Percentiles rank a stretch among this genome's conserved stretches.
phyloP scores from a whole-genome alignment of 768 basidiomycete genomes.

The Leccinum arenicola region DNA sequence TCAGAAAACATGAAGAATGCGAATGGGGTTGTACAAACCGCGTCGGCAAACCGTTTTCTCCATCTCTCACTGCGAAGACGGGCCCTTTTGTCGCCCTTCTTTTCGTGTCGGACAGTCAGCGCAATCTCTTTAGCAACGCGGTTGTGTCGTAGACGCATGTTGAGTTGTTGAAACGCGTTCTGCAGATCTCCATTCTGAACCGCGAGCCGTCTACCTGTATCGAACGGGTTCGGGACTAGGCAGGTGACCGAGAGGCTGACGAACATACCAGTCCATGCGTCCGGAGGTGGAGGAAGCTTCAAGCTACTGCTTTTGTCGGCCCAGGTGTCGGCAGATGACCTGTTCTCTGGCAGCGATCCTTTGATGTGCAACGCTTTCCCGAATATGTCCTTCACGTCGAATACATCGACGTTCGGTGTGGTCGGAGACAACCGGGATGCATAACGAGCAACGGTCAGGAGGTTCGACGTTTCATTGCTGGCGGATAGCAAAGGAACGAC shows the following conservation, averaged over 20 bases:
- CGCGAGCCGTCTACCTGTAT: slow-evolving; percentile 58
- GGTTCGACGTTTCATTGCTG: not conserved
- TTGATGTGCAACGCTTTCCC: slow-evolving; percentile 16
- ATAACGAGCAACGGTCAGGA: slow-evolving; percentile 7
- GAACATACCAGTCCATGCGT: slow-evolving; percentile 52
- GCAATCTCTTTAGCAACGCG: slow-evolving; percentile 50
- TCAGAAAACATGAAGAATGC: slow-evolving; percentile 10
- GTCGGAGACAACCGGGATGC: slow-evolving; percentile 7
- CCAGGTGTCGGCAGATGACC: slow-evolving; percentile 39
- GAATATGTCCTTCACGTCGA: slow-evolving; percentile 15
- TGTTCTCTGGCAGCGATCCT: slow-evolving; percentile 10
- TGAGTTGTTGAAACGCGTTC: slow-evolving; percentile 47
- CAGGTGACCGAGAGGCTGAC: not conserved
- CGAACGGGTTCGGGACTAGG: slow-evolving; percentile 5
- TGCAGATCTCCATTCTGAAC: slow-evolving; percentile 45
- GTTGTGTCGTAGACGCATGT: slow-evolving; percentile 52
- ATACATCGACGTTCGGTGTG: not conserved
- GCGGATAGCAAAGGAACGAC: not conserved
- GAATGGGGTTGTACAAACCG: slow-evolving; percentile 44
- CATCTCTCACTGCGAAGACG: slow-evolving; percentile 74
- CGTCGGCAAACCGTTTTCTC: slow-evolving; percentile 75
- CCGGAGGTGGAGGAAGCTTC: slow-evolving; percentile 36
- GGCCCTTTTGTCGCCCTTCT: slow-evolving; percentile 76
- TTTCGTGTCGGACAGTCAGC: slow-evolving; percentile 65
- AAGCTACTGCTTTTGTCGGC: slow-evolving; percentile 21